Conservation (phyloP, 371 early-diverging fungal genomes). For the Smittium mucronatum region DNA sequence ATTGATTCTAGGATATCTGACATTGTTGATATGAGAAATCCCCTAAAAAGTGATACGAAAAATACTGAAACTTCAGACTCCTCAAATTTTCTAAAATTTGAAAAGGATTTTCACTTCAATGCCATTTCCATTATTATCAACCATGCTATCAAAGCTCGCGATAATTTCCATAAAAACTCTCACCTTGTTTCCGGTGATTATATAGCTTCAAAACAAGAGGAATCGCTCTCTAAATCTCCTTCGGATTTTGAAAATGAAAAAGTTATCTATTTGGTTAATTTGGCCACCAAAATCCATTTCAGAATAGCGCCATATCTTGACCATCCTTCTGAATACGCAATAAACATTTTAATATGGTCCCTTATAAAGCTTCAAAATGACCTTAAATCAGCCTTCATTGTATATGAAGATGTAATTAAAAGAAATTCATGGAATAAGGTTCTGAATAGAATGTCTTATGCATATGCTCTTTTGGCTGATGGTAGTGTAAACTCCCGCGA, state of each 20-base stretch:
- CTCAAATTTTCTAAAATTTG: not conserved
- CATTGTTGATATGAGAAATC: not conserved
- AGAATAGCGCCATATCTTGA: not conserved
- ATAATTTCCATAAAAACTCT: not conserved
- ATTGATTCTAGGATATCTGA: not conserved
- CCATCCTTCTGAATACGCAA: not conserved
- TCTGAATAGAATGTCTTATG: not conserved
- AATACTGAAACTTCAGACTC: not conserved
- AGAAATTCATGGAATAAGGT: not conserved
- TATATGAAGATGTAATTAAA: not conserved
- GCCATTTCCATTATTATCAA: not conserved
- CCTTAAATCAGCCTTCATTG: not conserved
- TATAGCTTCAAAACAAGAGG: too few relatives aligned
- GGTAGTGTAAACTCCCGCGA: not conserved
- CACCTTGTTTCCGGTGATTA: not conserved
- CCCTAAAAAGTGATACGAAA: not conserved
- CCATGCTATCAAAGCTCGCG: not conserved
- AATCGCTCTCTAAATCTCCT: too few relatives aligned
- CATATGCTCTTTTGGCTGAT: constrained; percentile 3
- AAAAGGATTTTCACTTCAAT: not conserved
- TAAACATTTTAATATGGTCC: not conserved
- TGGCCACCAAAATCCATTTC: constrained; percentile 2
- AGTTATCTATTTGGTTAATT: not conserved
- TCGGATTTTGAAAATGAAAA: too few relatives aligned
- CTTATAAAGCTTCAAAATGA: not conserved